These are phyloP conservation scores for Leccinum insolens DNA, from an alignment of 1,284 basidiomycete genomes.

Conservation along the genomic window DNA sequence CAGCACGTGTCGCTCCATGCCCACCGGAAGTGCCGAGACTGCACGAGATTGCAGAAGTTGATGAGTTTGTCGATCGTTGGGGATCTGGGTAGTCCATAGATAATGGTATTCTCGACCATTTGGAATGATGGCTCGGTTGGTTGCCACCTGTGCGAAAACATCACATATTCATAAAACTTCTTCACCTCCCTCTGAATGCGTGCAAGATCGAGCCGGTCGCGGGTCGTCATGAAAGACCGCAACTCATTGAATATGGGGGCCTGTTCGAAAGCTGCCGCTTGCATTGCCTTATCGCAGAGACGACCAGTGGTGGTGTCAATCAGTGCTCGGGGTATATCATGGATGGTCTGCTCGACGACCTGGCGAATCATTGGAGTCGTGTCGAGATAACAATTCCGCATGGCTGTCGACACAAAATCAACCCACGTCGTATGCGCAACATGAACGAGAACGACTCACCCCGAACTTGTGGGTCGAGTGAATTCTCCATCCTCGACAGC, in stretches of 20 bases:
- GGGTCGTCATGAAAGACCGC: too few species aligned
- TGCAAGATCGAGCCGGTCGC: not conserved
- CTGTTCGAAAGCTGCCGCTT: too few species aligned
- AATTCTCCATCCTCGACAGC: not conserved
- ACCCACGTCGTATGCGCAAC: too few species aligned
- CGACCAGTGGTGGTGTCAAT: too few species aligned
- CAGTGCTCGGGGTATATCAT: too few species aligned
- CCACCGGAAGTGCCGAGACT: not conserved
- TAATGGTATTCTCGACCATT: not conserved
- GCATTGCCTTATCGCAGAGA: too few species aligned
- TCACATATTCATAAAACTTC: not conserved
- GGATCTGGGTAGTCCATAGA: not conserved
- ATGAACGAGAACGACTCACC: too few species aligned
- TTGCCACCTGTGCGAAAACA: not conserved
- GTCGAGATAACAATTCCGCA: too few species aligned
- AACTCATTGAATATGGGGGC: too few species aligned
- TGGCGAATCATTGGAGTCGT: too few species aligned
- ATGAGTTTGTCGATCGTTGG: not conserved
- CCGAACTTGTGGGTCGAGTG: not conserved
- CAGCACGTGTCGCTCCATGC: not conserved
- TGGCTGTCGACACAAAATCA: too few species aligned
- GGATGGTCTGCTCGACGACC: too few species aligned
- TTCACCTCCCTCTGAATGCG: not conserved
- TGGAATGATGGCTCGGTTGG: not conserved
- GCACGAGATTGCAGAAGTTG: not conserved